Evolutionary conservation across 306 rosid species (phyloP).

Genomic region (Astragalus glycyphyllos): DNA sequence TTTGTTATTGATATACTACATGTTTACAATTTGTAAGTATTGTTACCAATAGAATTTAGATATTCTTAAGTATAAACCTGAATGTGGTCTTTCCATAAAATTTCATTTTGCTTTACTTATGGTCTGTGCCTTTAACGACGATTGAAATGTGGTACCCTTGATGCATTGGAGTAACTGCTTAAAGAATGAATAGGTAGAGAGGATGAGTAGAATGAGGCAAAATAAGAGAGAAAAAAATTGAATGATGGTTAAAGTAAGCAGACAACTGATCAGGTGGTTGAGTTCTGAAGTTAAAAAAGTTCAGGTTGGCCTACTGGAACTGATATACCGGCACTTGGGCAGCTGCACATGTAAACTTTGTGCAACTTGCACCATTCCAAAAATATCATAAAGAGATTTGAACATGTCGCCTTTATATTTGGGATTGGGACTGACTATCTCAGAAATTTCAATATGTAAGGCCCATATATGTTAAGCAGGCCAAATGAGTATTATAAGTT

Average conservation of each 20-base stretch:
- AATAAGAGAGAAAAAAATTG: constrained; percentile 3
- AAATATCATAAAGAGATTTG: neutral
- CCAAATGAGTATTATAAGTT: neutral
- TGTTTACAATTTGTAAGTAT: constrained; percentile 4
- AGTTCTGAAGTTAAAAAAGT: neutral
- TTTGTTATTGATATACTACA: neutral
- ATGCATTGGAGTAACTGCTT: constrained; percentile 5
- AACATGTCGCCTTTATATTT: neutral
- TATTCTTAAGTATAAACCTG: constrained; percentile 8
- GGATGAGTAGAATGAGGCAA: constrained; percentile 14
- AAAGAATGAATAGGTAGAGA: constrained; percentile 3
- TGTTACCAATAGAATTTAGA: neutral
- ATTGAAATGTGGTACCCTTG: constrained; percentile 2
- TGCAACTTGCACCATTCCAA: constrained; percentile 6
- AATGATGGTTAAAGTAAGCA: neutral
- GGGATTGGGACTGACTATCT: neutral
- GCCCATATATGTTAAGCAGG: neutral
- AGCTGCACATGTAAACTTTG: neutral
- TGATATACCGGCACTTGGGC: constrained; percentile 11
- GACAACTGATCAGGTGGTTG: constrained; percentile 1
- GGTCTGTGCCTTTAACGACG: neutral
- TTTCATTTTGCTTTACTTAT: constrained; percentile 13
- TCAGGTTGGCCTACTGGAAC: constrained; percentile 19
- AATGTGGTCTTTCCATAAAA: neutral
- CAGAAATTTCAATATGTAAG: constrained; percentile 17